phyloP scores from a whole-genome alignment of 805 yeast species.

The Metschnikowia gelsemii region DNA sequence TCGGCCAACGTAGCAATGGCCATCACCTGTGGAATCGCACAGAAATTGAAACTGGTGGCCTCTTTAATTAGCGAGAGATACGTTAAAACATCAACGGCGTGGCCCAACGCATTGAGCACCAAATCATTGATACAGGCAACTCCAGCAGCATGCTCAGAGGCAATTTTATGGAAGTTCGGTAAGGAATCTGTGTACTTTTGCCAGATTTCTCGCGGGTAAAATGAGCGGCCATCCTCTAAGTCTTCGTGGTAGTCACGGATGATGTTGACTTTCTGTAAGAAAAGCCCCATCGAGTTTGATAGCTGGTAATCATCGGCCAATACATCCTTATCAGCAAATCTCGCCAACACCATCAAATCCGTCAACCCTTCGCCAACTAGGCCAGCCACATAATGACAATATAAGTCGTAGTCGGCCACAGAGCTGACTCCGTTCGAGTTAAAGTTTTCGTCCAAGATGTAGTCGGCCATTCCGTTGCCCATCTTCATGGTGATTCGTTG shows the following conservation, averaged over 20 bases:
- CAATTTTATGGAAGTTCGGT: slow-evolving; percentile 50
- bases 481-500: slow-evolving; percentile 74
- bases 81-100: slow-evolving; percentile 71
- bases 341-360: slow-evolving; percentile 71
- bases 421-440: slow-evolving; percentile 78
- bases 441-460: slow-evolving; percentile 72
- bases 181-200: slow-evolving; percentile 66
- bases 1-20: slow-evolving; percentile 91
- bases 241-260: slow-evolving; percentile 95
- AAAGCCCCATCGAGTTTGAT: slow-evolving; percentile 88
- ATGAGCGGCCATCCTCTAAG: slow-evolving; percentile 84
- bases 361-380: slow-evolving; percentile 96
- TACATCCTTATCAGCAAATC: slow-evolving; percentile 55
- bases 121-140: slow-evolving; percentile 77
- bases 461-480: slow-evolving; percentile 99
- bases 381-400: slow-evolving; percentile 98
- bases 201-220: slow-evolving; percentile 97
- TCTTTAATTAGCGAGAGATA: slow-evolving; percentile 78
- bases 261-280: slow-evolving; percentile 93
- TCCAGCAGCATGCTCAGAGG: slow-evolving; percentile 54
- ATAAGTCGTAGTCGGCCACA: slow-evolving; percentile 76
- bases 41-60: slow-evolving; percentile 81
- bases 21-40: slow-evolving; percentile 99
- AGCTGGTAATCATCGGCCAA: slow-evolving; percentile 53
- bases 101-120: slow-evolving; percentile 74